Conservation (phyloP, 129 eudicot genomes). For the Smallanthus sonchifolius region DNA sequence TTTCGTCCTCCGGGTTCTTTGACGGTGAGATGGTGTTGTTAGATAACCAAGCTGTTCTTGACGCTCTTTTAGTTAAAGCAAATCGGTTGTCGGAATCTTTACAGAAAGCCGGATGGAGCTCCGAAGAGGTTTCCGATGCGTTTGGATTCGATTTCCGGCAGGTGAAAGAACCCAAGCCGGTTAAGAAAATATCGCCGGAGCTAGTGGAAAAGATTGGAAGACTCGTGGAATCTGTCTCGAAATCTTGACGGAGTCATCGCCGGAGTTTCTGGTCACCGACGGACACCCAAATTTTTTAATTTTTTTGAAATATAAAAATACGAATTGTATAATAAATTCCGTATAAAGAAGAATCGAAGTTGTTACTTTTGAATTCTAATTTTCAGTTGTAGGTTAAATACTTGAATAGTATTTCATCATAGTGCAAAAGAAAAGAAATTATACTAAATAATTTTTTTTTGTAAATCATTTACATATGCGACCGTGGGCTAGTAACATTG, state of each 20-base stretch:
- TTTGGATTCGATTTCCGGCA: slow-evolving; percentile 77
- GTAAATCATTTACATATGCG: too few species aligned
- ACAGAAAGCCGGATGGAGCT: slow-evolving; percentile 94
- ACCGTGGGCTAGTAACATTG: too few species aligned
- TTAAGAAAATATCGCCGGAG: slow-evolving; percentile 74
- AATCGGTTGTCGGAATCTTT: slow-evolving; percentile 76
- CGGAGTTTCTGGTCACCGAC: slow-evolving; percentile 36
- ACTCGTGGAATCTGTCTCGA: slow-evolving; percentile 65
- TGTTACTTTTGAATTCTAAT: neutral
- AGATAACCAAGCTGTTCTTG: slow-evolving; percentile 74
- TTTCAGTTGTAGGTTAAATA: slow-evolving; percentile 7
- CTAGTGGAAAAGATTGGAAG: slow-evolving; percentile 61
- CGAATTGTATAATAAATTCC: slow-evolving; percentile 30
- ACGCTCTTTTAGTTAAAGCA: slow-evolving; percentile 81
- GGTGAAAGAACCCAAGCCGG: slow-evolving; percentile 54
- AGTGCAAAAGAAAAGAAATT: neutral
- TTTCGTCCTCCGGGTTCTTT: slow-evolving; percentile 70
- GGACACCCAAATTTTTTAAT: slow-evolving; percentile 38
- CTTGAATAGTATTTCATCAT: neutral
- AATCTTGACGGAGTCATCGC: slow-evolving; percentile 26
- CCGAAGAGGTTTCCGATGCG: slow-evolving; percentile 88
- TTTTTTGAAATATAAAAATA: slow-evolving; percentile 16
- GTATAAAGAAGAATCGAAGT: slow-evolving; percentile 20
- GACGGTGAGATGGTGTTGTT: slow-evolving; percentile 75
- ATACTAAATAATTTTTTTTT: too few species aligned